Conservation (phyloP, 805 yeast species). For the Babjeviella inositovora region DNA sequence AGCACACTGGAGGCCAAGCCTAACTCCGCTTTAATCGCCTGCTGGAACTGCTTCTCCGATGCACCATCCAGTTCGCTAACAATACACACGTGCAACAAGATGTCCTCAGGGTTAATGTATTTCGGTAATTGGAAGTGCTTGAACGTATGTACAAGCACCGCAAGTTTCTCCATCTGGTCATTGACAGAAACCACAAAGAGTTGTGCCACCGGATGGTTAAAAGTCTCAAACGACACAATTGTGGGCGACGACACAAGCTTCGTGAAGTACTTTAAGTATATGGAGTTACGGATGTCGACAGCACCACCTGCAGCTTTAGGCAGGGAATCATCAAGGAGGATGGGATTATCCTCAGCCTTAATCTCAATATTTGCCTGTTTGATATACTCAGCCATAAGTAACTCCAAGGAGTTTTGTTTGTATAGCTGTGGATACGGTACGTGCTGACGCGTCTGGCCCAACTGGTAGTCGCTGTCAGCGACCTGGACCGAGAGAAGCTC, state of each 20-base stretch:
- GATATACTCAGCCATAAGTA: slow-evolving; percentile 8
- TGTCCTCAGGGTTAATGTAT: slow-evolving; percentile 51
- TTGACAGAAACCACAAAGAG: slow-evolving; percentile 45
- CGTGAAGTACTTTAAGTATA: slow-evolving; percentile 42
- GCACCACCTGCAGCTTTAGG: slow-evolving; percentile 5
- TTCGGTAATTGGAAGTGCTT: slow-evolving; percentile 33
- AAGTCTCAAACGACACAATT: slow-evolving; percentile 66
- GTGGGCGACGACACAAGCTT: slow-evolving; percentile 41
- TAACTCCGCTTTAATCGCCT: slow-evolving; percentile 18
- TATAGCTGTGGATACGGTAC: slow-evolving; percentile 12
- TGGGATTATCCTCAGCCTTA: slow-evolving; percentile 15
- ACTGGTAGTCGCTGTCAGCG: slow-evolving; percentile 3
- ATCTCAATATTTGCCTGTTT: slow-evolving; percentile 11
- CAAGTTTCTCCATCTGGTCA: slow-evolving; percentile 38
- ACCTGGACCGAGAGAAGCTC: slow-evolving; percentile 13
- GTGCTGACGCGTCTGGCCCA: slow-evolving; percentile 5
- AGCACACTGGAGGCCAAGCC: slow-evolving; percentile 10
- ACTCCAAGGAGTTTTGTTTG: slow-evolving; percentile 16
- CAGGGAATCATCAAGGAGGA: too few species aligned
- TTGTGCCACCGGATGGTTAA: slow-evolving; percentile 75
- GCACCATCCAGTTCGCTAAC: slow-evolving; percentile 28
- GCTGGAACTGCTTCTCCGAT: slow-evolving; percentile 29
- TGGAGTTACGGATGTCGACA: slow-evolving; percentile 20
- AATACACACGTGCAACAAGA: slow-evolving; percentile 33
- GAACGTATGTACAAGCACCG: slow-evolving; percentile 37